Percentiles rank a stretch among this genome's conserved stretches.
Evolutionary conservation across 352 stramenopile species (phyloP).

Genomic region (Halophytophthora batemanensis): DNA sequence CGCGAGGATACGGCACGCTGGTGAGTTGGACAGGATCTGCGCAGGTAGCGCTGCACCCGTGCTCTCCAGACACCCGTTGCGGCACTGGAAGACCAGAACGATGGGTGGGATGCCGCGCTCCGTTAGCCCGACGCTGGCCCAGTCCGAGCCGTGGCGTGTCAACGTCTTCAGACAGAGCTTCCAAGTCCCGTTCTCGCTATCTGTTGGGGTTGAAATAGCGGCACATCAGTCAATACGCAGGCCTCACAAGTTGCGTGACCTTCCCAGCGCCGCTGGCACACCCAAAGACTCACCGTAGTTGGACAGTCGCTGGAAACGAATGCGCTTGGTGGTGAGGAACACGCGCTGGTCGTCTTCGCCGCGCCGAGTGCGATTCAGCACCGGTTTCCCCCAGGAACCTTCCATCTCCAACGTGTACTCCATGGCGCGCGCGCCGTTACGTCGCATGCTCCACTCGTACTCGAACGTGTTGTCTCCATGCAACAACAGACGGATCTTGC

Average conservation of each 20-base stretch:
- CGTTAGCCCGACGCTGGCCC: conserved; percentile 55
- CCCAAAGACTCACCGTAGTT: conserved; percentile 51
- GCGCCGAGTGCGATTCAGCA: conserved; percentile 70
- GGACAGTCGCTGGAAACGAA: conserved; percentile 70
- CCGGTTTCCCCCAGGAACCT: conserved; percentile 64
- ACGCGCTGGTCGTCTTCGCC: conserved; percentile 72
- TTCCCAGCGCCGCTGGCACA: neutral
- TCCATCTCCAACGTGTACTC: conserved; percentile 70
- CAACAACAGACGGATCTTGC: conserved; percentile 42
- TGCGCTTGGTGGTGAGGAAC: conserved; percentile 49
- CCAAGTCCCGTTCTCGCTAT: conserved; percentile 50
- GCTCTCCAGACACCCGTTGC: conserved; percentile 47
- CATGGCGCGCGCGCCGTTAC: conserved; percentile 50
- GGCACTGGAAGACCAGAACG: conserved; percentile 55
- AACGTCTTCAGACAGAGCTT: conserved; percentile 70
- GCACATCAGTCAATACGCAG: too few species aligned
- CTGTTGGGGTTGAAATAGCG: too few species aligned
- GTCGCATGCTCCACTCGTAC: conserved; percentile 67
- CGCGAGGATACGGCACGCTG: conserved; percentile 65
- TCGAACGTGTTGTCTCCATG: conserved; percentile 84
- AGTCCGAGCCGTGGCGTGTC: conserved; percentile 70
- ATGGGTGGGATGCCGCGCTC: conserved; percentile 69
- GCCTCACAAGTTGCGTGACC: neutral
- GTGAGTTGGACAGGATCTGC: conserved; percentile 68
- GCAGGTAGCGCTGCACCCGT: conserved; percentile 33